Conservation (phyloP, 441 rosid genomes). For the Syzygium malaccense region DNA sequence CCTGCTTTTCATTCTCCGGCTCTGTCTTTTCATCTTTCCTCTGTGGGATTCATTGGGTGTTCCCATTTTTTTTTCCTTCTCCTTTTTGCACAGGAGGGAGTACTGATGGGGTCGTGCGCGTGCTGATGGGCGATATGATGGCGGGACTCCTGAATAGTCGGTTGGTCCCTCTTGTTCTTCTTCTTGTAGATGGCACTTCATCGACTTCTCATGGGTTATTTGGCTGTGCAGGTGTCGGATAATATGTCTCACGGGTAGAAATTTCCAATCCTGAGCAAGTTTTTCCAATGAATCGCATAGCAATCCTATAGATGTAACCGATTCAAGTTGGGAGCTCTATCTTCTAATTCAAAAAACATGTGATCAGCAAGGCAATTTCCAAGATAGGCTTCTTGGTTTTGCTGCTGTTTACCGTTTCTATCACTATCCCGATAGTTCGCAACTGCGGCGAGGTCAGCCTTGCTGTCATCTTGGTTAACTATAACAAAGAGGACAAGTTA, state of each 20-base stretch:
- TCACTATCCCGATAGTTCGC: conserved; percentile 72
- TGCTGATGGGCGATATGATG: conserved; percentile 43
- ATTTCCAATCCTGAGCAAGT: background rate
- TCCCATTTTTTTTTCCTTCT: background rate
- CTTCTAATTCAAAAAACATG: conserved; percentile 53
- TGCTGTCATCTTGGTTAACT: background rate
- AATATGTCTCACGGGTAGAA: background rate
- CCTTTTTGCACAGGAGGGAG: background rate
- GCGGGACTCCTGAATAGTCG: conserved; percentile 84
- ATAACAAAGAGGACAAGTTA: background rate
- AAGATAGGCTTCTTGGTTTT: conserved; percentile 59
- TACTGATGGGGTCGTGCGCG: conserved; percentile 53
- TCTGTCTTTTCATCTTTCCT: background rate
- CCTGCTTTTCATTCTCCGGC: background rate
- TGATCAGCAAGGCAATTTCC: conserved; percentile 32
- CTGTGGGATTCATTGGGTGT: background rate
- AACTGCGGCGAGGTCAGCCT: conserved; percentile 90
- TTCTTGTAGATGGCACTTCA: conserved; percentile 74
- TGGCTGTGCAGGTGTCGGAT: background rate
- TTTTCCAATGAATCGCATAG: conserved; percentile 47
- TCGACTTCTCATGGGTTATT: background rate
- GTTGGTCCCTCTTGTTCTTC: conserved; percentile 84
- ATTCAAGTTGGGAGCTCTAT: conserved; percentile 87
- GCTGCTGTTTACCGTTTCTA: conserved; percentile 72
- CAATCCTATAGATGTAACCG: conserved; percentile 89